Evolutionary conservation across 2,329 filamentous ascomycete genomes (phyloP).

Genomic region (Cercospora janseana): DNA sequence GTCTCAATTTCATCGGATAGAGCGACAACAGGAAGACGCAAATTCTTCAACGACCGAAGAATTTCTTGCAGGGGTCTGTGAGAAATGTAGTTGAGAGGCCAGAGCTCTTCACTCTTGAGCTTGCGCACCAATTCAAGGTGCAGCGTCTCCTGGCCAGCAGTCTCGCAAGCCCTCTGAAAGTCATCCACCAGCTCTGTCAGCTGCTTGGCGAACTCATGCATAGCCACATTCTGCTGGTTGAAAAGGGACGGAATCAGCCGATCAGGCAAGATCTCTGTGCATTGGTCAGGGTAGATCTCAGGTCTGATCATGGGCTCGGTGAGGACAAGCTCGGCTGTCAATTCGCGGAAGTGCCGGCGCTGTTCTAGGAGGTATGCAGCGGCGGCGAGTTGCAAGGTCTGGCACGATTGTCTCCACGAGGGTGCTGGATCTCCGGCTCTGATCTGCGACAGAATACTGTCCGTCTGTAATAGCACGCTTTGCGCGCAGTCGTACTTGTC

Average conservation of each 20-base stretch:
- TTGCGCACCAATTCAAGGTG: background rate
- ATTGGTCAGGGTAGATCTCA: background rate
- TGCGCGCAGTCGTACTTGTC: conserved; percentile 24
- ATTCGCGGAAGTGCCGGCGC: conserved; percentile 10
- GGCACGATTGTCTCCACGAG: too few relatives aligned
- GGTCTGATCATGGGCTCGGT: background rate
- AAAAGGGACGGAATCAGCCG: background rate
- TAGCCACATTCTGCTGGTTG: background rate
- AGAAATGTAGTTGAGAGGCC: background rate
- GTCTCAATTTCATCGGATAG: background rate
- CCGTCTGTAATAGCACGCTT: background rate
- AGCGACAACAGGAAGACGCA: background rate
- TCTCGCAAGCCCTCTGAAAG: background rate
- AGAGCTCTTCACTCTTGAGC: background rate
- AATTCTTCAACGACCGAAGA: background rate
- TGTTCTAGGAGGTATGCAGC: conserved; percentile 20
- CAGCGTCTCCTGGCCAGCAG: background rate
- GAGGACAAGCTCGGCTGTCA: conserved; percentile 16
- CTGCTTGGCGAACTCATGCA: background rate
- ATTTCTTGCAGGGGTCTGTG: background rate
- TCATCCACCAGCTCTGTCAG: conserved; percentile 1
- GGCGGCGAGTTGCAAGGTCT: background rate
- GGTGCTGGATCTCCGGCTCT: too few relatives aligned
- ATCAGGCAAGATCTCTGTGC: conserved; percentile 11
- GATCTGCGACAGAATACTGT: background rate